phyloP scores from a whole-genome alignment of 176 grass and related monocot species.

The Echinochloa phyllopogon region DNA sequence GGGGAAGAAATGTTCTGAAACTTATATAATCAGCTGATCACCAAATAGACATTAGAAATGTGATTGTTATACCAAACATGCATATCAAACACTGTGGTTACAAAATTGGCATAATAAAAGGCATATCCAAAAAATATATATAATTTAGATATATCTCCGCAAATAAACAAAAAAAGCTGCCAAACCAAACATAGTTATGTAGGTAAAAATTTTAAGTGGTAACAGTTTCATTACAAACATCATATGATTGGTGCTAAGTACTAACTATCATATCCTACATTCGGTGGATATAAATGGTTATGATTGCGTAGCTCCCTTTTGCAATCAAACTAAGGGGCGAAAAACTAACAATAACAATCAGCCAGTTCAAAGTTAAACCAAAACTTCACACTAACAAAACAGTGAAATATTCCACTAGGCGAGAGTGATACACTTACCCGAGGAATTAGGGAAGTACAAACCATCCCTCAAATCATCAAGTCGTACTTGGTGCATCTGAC shows the following conservation, averaged over 20 bases:
- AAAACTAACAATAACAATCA: background rate
- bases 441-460: constrained; percentile 70
- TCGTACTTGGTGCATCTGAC: constrained; percentile 63
- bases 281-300: background rate
- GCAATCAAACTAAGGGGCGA: background rate
- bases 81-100: background rate
- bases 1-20: constrained; percentile 3
- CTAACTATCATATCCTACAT: background rate
- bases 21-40: constrained; percentile 13
- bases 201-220: background rate
- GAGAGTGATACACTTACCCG: constrained; percentile 43
- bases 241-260: background rate
- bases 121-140: constrained; percentile 7
- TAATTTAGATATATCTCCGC: background rate
- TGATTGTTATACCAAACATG: background rate
- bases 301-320: background rate
- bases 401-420: background rate
- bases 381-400: constrained; percentile 7
- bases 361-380: background rate
- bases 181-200: background rate
- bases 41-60: background rate
- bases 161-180: background rate
- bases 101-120: background rate
- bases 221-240: background rate
- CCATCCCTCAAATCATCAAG: constrained; percentile 56